A percentile compares a stretch with the other conserved stretches of the same genome.
Conservation (phyloP, 192 early-diverging fungal species). For the Umbelopsis ramanniana region DNA sequence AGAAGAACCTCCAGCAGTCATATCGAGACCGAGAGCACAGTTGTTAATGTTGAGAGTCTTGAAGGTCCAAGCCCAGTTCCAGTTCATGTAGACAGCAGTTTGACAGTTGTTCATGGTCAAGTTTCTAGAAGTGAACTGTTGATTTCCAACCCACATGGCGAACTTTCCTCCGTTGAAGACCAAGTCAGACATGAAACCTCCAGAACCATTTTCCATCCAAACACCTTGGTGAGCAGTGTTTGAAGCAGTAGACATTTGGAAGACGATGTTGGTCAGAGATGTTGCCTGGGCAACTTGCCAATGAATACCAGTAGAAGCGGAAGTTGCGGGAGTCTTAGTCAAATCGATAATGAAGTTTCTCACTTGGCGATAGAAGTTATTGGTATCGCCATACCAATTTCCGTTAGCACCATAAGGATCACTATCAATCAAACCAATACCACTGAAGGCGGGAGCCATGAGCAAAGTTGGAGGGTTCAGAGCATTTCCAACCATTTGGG, state of each 20-base stretch:
- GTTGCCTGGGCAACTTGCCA: slow-evolving; percentile 54
- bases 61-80: slow-evolving; percentile 55
- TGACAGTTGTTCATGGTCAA: slow-evolving; percentile 41
- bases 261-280: slow-evolving; percentile 38
- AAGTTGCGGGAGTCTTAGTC: slow-evolving; percentile 31
- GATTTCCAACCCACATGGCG: slow-evolving; percentile 49
- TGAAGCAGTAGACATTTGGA: slow-evolving; percentile 41
- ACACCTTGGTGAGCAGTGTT: slow-evolving; percentile 44
- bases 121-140: slow-evolving; percentile 46
- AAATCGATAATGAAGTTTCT: slow-evolving; percentile 47
- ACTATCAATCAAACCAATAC: slow-evolving; percentile 47
- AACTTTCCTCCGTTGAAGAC: slow-evolving; percentile 46
- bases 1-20: slow-evolving; percentile 31
- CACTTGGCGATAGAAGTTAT: slow-evolving; percentile 51
- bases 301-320: slow-evolving; percentile 40
- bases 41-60: slow-evolving; percentile 42
- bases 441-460: slow-evolving; percentile 38
- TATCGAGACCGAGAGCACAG: slow-evolving; percentile 45
- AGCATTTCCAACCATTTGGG: slow-evolving; percentile 50
- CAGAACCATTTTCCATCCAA: slow-evolving; percentile 58
- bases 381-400: slow-evolving; percentile 46
- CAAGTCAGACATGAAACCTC: slow-evolving; percentile 51
- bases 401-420: slow-evolving; percentile 36
- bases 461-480: slow-evolving; percentile 40
- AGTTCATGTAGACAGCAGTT: slow-evolving; percentile 46